phyloP scores from a whole-genome alignment of 176 grass and related monocot genomes.

The Oryza nivara region DNA sequence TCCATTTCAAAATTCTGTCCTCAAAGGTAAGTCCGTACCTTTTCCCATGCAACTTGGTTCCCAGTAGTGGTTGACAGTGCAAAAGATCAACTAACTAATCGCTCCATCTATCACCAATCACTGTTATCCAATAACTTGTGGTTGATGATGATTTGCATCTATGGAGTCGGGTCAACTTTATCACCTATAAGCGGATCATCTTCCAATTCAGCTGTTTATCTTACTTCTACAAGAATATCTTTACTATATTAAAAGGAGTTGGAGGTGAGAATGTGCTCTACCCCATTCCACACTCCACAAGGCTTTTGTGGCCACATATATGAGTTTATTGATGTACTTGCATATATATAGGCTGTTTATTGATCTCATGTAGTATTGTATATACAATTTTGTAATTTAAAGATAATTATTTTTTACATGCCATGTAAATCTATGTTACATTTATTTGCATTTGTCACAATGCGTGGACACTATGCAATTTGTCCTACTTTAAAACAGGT shows the following conservation, averaged over 20 bases:
- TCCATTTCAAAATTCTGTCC: neutral
- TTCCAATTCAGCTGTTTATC: conserved; percentile 7
- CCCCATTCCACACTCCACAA: neutral
- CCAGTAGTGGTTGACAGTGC: conserved; percentile 16
- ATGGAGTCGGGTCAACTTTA: no score
- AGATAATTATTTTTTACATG: neutral
- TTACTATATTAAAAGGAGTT: neutral
- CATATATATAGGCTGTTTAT: neutral
- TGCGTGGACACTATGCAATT: neutral
- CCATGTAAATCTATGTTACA: neutral
- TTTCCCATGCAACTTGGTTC: neutral
- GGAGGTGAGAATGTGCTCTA: neutral
- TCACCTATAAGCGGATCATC: neutral
- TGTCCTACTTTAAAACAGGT: neutral
- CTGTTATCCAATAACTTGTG: conserved; percentile 3
- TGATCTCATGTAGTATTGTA: neutral
- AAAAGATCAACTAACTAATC: conserved; percentile 21
- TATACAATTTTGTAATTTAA: neutral
- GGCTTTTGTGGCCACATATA: neutral
- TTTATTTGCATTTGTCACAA: neutral
- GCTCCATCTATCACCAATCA: neutral
- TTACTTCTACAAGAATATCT: conserved; percentile 9
- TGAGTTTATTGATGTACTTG: neutral
- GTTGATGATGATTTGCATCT: neutral
- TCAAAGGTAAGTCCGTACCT: neutral